phyloP scores from a whole-genome alignment of 2,329 filamentous ascomycete species.

The Trichoderma endophyticum region DNA sequence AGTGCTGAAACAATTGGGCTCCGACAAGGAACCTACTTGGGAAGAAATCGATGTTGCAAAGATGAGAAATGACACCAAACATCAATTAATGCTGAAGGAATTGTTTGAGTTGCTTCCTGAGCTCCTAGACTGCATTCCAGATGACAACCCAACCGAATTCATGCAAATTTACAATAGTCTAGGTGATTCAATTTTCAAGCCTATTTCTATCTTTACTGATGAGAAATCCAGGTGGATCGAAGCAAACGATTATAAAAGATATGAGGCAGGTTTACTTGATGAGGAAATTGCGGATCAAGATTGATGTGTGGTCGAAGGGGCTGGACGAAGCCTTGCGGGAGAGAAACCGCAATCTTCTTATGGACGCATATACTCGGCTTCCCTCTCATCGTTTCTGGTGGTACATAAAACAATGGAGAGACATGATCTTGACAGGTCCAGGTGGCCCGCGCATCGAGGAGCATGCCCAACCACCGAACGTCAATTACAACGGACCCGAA shows the following conservation, averaged over 20 bases:
- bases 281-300: not conserved
- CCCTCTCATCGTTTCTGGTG: not conserved
- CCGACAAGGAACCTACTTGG: not conserved
- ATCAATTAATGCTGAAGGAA: not conserved
- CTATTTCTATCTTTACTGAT: not conserved
- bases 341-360: not conserved
- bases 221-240: not conserved
- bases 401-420: not conserved
- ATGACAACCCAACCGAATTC: not conserved
- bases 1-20: not conserved
- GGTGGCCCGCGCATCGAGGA: not conserved
- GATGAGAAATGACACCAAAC: not conserved
- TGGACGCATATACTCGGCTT: not conserved
- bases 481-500: not conserved
- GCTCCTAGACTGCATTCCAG: not conserved
- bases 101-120: not conserved
- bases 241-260: not conserved
- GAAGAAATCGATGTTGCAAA: not conserved
- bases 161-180: not conserved
- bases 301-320: not conserved
- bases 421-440: not conserved
- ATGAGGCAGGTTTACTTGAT: not conserved
- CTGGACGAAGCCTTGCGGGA: not conserved
- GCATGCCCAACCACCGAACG: not conserved
- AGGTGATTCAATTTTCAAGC: not conserved